Base-by-base conservation (phyloP, 495 filamentous ascomycete genomes). In the Penicillium silybi region DNA sequence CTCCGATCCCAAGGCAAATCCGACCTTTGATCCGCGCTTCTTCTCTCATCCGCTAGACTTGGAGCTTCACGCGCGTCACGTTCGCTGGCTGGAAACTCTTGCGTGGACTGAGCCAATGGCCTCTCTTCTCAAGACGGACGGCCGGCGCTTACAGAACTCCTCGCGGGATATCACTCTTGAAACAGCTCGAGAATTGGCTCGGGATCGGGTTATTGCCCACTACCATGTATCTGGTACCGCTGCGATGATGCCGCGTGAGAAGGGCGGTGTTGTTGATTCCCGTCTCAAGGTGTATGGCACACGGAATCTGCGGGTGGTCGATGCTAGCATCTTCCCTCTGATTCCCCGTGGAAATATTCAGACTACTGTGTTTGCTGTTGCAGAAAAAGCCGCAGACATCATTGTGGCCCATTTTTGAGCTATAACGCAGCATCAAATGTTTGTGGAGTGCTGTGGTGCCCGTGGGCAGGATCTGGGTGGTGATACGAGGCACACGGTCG, bases 191-290 rank as follows among this genome's bases (percentile, higher is more conserved):
- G 48, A 53, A 22, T 18, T 57, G 1, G 50, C 48, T 19, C 51
- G 46, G 18, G 46, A 62, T 15, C 53, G 46, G 3, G 20, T 52
- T 13, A 6, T 54, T 27, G 47, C 66, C n/a, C 61, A 67, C 29
- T 77, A 65, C 27, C 74, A 77, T 45, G 57, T 70, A 1, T 42
- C 42, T 22, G 73, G 77, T 9, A 79, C 77, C 1, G 71, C 68
- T 43, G 26, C 26, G 7, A 10, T 29, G 26, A 29, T 29, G 26
- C 26, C 26, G 1, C 4, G 9, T 3, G 26, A 29, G 9, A 7
- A 29, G 4, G 26, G 26, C 2, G 26, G 26, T 9, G 26, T 29
- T 7, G 9, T 29, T 3, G 26, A 29, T 9, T 29, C 9, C 9
- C 26, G 9, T 7, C 26, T 29, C 6, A 29, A 29, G 26, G 26